Base-by-base conservation (phyloP, 257 asterid genomes). In the Solanum paucissectum region DNA sequence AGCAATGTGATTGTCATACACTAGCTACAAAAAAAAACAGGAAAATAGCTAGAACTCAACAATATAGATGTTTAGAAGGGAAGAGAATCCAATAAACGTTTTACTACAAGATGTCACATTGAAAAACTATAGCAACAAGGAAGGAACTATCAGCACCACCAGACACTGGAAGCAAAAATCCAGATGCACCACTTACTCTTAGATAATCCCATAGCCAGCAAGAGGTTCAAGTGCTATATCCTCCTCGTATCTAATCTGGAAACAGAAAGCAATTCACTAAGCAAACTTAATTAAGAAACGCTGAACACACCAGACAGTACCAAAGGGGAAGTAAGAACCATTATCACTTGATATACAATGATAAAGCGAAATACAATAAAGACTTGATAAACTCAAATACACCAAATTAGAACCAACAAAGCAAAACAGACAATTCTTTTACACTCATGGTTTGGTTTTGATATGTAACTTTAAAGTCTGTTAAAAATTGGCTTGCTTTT, bases 141-240 rank as follows among this genome's bases (percentile, higher is more conserved):
- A 98, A 93, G 77, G 98, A 95, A 91, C 98, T 97, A 91, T 95
- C 98, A 44, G 98, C 98, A 82, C 96, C 95, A 88, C 99, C 98
- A 12, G 98, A 95, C 87, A 97, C 98, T 88, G 98, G 99, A 91
- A 97, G 98, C 93, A 97, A 87, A 88, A 94, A 95, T 23, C 98
- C 99, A 62, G 98, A 95, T 49, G 99, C 97, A 33, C 99, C 98
- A 90, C 98, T 93, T 93, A 98, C 93, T 92, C 98, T 91, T 88
- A 97, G 87, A 90, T 97, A 96, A 92, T 96, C 98, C 98, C 98
- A 96, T 89, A 97, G 89, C 98, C 98, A 97, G 91, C 98, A 94
- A 89, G 92, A 75, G 99, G 98, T 64, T 79, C 64, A 92, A 92
- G 93, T 86, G 98, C 98, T 88, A 97, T 97, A 91, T 95, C 98